A percentile compares a stretch with the other conserved stretches of the same genome.
Evolutionary conservation across 306 rosid genomes (phyloP).

Genomic region (Medicago arabica): DNA sequence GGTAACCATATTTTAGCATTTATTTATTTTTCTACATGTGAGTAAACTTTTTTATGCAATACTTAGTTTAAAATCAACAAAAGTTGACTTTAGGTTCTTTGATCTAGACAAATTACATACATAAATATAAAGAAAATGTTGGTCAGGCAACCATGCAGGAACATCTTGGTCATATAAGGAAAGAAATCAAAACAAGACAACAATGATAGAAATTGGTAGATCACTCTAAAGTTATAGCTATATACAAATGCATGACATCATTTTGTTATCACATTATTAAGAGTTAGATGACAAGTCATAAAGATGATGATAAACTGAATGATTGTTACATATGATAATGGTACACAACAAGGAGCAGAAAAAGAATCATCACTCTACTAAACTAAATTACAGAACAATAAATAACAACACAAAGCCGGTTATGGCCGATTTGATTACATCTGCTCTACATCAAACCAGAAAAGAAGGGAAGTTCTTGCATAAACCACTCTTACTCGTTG

Average conservation of each 20-base stretch:
- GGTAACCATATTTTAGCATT: too few relatives aligned
- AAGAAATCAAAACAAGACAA: too few relatives aligned
- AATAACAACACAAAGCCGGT: slow-evolving; percentile 40
- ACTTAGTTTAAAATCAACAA: too few relatives aligned
- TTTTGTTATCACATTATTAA: background rate
- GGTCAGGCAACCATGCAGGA: too few relatives aligned
- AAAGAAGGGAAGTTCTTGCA: slow-evolving; percentile 75
- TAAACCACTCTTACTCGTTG: slow-evolving; percentile 94
- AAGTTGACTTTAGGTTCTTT: too few relatives aligned
- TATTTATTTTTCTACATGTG: too few relatives aligned
- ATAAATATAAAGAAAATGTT: too few relatives aligned
- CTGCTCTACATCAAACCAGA: slow-evolving; percentile 94
- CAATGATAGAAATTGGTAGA: background rate
- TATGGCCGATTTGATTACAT: slow-evolving; percentile 38
- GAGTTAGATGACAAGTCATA: background rate
- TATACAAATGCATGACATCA: background rate
- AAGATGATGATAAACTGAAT: background rate
- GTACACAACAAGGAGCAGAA: slow-evolving; percentile 19
- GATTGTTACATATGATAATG: slow-evolving; percentile 9
- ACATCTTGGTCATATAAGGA: too few relatives aligned
- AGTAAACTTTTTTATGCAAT: too few relatives aligned
- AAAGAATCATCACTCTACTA: slow-evolving; percentile 42
- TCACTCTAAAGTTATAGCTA: background rate
- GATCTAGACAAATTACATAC: too few relatives aligned
- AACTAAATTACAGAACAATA: slow-evolving; percentile 32